A percentile compares a stretch with the other conserved stretches of the same genome.
These are phyloP conservation scores for Blastobotrys peoriensis DNA, from an alignment of 805 yeast genomes.

Conservation along the genomic window DNA sequence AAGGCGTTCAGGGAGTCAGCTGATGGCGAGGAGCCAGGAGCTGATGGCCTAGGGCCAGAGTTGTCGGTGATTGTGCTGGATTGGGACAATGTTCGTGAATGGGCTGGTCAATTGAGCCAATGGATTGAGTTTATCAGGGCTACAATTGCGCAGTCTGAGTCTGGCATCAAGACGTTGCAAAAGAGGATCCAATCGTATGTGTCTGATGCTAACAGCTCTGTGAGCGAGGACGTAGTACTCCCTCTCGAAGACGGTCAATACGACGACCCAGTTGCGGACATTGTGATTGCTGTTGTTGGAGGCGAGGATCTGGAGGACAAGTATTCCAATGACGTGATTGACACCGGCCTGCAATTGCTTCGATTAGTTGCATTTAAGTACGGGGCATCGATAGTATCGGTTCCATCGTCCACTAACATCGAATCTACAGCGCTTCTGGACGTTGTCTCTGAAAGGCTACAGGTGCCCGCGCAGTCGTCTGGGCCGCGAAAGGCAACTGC, in stretches of 20 bases:
- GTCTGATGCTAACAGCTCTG: neutral
- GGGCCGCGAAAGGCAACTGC: conserved; percentile 14
- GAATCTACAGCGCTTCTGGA: conserved; percentile 9
- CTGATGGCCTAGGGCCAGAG: conserved; percentile 8
- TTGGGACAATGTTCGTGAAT: conserved; percentile 14
- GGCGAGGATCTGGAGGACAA: conserved; percentile 15
- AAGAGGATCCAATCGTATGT: conserved; percentile 15
- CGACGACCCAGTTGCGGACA: conserved; percentile 24
- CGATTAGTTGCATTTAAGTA: conserved; percentile 21
- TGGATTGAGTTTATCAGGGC: conserved; percentile 16
- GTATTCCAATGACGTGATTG: conserved; percentile 21
- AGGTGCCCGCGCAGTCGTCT: conserved; percentile 16
- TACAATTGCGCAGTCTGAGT: conserved; percentile 12
- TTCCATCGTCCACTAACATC: conserved; percentile 9
- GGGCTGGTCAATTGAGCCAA: conserved; percentile 17
- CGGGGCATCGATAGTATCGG: conserved; percentile 15
- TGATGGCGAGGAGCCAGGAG: neutral
- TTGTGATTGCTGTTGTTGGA: conserved; percentile 21
- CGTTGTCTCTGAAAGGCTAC: conserved; percentile 19
- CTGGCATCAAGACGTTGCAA: conserved; percentile 1
- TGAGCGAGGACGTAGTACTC: conserved; percentile 13
- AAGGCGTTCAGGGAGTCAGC: neutral
- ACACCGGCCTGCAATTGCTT: conserved; percentile 27
- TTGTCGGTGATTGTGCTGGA: conserved; percentile 13
- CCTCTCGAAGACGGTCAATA: conserved; percentile 28